A percentile compares a stretch with the other conserved stretches of the same genome.
These are phyloP conservation scores for Ruellia speciosa DNA, from an alignment of 305 asterid genomes.

Conservation along the genomic window DNA sequence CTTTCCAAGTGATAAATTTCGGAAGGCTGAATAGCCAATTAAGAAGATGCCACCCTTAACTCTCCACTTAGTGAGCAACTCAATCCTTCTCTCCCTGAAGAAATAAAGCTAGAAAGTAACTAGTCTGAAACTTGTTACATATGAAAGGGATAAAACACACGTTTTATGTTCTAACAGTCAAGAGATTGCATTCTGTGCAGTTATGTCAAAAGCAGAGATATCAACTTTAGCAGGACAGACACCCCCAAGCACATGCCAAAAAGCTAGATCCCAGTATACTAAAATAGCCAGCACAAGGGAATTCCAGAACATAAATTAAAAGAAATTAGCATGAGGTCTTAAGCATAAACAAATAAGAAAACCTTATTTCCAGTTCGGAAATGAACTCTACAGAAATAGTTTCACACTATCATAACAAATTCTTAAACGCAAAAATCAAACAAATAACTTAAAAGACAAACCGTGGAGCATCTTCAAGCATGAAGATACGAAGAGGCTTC, in stretches of 20 bases:
- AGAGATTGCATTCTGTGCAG: too few relatives aligned
- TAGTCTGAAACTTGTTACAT: not conserved
- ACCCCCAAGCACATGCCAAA: too few relatives aligned
- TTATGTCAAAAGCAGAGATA: too few relatives aligned
- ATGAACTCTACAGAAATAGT: conserved; percentile 7
- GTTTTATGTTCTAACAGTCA: too few relatives aligned
- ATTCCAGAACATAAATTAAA: too few relatives aligned
- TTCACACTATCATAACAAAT: conserved; percentile 2
- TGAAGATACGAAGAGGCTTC: conserved; percentile 79
- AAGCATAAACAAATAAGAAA: too few relatives aligned
- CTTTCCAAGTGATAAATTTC: conserved; percentile 87
- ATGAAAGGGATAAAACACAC: too few relatives aligned
- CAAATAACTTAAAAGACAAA: conserved; percentile 22
- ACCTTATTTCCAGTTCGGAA: too few relatives aligned
- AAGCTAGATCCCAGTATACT: too few relatives aligned
- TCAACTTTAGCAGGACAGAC: too few relatives aligned
- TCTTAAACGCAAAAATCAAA: conserved; percentile 12
- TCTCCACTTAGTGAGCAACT: conserved; percentile 77
- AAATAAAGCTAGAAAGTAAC: conserved; percentile 18
- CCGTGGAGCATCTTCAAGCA: conserved; percentile 96
- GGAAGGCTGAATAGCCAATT: conserved; percentile 82
- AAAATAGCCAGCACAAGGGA: too few relatives aligned
- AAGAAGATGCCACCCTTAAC: conserved; percentile 82
- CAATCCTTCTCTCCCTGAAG: conserved; percentile 74
- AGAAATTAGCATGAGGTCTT: too few relatives aligned